A percentile compares a stretch with the other conserved stretches of the same genome.
Evolutionary conservation across 1,284 basidiomycete species (phyloP).

Genomic region (Ceratobasidium sp.): DNA sequence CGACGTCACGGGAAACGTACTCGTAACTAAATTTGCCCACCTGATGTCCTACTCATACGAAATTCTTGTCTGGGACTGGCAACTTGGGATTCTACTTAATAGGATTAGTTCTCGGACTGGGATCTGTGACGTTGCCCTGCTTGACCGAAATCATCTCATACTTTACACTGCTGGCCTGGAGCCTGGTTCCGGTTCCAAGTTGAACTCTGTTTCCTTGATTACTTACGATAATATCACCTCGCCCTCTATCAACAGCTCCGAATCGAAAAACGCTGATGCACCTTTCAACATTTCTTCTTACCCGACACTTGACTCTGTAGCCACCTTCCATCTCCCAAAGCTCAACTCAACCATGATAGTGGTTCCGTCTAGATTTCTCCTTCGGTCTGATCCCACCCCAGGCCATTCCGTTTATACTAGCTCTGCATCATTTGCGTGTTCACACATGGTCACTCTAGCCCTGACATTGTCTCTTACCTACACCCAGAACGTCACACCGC

Average conservation of each 20-base stretch:
- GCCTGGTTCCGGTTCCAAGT: background rate
- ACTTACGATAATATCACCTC: background rate
- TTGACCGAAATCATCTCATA: background rate
- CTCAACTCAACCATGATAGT: background rate
- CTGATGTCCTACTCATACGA: background rate
- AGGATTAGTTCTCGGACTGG: background rate
- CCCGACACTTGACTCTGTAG: background rate
- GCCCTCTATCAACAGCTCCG: background rate
- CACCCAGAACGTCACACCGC: background rate
- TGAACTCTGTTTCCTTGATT: background rate
- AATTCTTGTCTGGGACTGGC: slow-evolving; percentile 35
- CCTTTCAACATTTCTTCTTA: background rate
- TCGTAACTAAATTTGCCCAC: background rate
- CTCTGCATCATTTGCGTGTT: background rate
- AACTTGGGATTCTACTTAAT: background rate
- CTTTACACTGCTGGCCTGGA: background rate
- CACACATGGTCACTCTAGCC: background rate
- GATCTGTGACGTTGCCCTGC: slow-evolving; percentile 1
- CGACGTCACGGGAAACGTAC: slow-evolving; percentile 12
- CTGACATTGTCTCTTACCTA: background rate
- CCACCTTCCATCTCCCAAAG: background rate
- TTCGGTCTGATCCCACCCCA: background rate
- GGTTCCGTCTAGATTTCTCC: background rate
- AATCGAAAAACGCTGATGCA: background rate
- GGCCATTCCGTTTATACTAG: background rate